Percentiles rank a stretch among this genome's conserved stretches.
Conservation (phyloP, 2,329 filamentous ascomycete species). For the Trichocomaceae sp. region DNA sequence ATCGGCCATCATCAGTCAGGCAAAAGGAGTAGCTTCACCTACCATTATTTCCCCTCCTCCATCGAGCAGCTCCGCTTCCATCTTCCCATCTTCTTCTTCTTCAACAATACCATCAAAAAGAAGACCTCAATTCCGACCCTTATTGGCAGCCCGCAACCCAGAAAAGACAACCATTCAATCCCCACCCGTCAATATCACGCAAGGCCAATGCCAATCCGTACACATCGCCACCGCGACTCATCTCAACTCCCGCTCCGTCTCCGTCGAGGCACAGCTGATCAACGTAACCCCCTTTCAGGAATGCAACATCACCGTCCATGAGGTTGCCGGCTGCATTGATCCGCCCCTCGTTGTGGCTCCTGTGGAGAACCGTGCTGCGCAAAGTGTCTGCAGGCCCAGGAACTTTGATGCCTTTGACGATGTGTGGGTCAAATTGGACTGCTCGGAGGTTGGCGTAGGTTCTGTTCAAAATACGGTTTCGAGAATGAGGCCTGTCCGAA, state of each 20-base stretch:
- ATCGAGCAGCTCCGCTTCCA: neutral
- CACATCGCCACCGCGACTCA: slow-evolving; percentile 8
- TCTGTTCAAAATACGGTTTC: neutral
- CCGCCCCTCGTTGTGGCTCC: slow-evolving; percentile 22
- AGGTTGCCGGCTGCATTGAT: slow-evolving; percentile 27
- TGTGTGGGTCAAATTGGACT: slow-evolving; percentile 28
- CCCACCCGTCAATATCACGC: slow-evolving; percentile 7
- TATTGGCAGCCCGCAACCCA: neutral
- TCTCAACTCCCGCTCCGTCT: slow-evolving; percentile 10
- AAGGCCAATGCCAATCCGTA: slow-evolving; percentile 9
- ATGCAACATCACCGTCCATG: slow-evolving; percentile 30
- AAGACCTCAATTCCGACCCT: slow-evolving; percentile 10
- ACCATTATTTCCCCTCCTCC: neutral
- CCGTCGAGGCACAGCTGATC: slow-evolving; percentile 5
- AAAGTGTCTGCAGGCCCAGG: slow-evolving; percentile 22
- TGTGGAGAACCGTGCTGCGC: slow-evolving; percentile 18
- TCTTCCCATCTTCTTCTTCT: neutral
- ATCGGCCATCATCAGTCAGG: neutral
- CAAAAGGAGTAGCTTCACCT: neutral
- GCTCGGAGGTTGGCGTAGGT: slow-evolving; percentile 15
- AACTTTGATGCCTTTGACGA: slow-evolving; percentile 22
- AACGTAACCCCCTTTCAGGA: slow-evolving; percentile 8
- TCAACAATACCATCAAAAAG: neutral
- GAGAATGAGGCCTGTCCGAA: neutral
- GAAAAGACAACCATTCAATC: neutral